phyloP scores from a whole-genome alignment of 164 flowering plant genomes.

The Malania oleifera region DNA sequence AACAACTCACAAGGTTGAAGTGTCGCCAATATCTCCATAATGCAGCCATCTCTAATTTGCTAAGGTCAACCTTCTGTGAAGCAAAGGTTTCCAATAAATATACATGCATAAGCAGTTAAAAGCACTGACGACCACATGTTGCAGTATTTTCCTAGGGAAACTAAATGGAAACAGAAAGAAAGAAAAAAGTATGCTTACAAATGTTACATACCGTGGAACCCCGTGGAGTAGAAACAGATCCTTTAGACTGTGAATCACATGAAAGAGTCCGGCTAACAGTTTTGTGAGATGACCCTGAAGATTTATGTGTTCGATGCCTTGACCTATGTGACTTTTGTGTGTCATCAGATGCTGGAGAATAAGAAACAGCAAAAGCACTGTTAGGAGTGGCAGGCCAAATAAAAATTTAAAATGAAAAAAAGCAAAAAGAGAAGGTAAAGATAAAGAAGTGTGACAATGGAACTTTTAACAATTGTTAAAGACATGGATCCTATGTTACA shows the following conservation, averaged over 20 bases:
- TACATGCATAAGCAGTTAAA: background rate
- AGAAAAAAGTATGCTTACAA: background rate
- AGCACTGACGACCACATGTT: too few species aligned
- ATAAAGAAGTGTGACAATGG: conserved; percentile 16
- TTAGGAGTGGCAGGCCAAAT: conserved; percentile 16
- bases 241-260: conserved; percentile 74
- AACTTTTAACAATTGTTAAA: conserved; percentile 19
- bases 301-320: conserved; percentile 61
- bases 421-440: conserved; percentile 9
- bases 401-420: too few species aligned
- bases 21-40: conserved; percentile 91
- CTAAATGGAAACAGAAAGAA: background rate
- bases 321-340: conserved; percentile 68
- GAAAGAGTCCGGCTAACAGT: conserved; percentile 68
- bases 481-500: conserved; percentile 42
- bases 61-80: conserved; percentile 75
- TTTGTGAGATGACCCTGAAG: conserved; percentile 65
- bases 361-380: conserved; percentile 9
- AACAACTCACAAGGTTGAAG: conserved; percentile 87
- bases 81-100: background rate
- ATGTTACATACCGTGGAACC: conserved; percentile 41
- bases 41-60: conserved; percentile 85
- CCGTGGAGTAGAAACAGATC: conserved; percentile 49
- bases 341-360: conserved; percentile 83
- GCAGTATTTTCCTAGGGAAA: background rate